Percentiles rank a stretch among this genome's conserved stretches.
These are phyloP conservation scores for Thalassia testudinum DNA, from an alignment of 116 monocot species.

Conservation along the genomic window DNA sequence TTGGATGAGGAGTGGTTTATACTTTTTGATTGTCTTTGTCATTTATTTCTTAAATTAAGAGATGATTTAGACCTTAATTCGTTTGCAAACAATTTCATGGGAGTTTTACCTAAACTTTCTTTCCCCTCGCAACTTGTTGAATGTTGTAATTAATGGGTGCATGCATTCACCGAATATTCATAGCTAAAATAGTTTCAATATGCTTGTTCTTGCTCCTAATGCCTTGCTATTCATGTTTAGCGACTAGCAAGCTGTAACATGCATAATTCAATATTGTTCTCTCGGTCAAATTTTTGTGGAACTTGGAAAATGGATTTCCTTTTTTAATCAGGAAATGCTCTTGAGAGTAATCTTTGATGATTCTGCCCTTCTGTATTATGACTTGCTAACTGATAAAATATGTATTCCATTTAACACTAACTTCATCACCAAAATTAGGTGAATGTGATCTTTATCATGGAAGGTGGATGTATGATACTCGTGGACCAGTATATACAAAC, in stretches of 20 bases:
- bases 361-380: not conserved
- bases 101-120: too few relatives aligned
- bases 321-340: not conserved
- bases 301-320: not conserved
- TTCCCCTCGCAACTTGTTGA: too few relatives aligned
- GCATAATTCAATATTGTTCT: not conserved
- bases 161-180: too few relatives aligned
- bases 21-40: too few relatives aligned
- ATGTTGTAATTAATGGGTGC: too few relatives aligned
- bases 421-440: conserved; percentile 2
- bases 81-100: too few relatives aligned
- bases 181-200: too few relatives aligned
- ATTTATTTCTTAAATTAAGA: too few relatives aligned
- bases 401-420: not conserved
- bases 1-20: too few relatives aligned
- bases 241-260: not conserved
- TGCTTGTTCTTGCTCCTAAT: too few relatives aligned
- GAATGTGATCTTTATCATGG: conserved; percentile 60
- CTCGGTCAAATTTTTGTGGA: not conserved
- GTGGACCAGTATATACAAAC: conserved; percentile 58
- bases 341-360: not conserved
- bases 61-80: too few relatives aligned
- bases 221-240: too few relatives aligned
- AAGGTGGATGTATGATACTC: conserved; percentile 48
- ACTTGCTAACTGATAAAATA: not conserved